Evolutionary conservation across 2,329 filamentous ascomycete species (phyloP).

Genomic region (Amauroascus niger): DNA sequence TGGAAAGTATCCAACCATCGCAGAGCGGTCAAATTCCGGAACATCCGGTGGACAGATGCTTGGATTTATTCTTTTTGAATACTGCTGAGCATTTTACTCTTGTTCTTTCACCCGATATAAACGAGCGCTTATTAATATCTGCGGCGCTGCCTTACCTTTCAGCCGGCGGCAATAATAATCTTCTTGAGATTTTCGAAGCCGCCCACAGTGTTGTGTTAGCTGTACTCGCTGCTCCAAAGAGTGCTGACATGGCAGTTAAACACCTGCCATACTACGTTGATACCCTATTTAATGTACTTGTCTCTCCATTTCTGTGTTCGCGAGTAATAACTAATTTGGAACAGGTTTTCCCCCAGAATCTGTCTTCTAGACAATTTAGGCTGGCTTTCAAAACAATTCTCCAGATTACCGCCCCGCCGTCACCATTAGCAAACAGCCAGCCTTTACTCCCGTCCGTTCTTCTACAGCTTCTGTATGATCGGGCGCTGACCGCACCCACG

Average conservation of each 20-base stretch:
- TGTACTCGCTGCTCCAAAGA: constrained; percentile 69
- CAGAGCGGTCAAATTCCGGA: constrained; percentile 49
- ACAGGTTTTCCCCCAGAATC: constrained; percentile 62
- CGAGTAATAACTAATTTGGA: not conserved
- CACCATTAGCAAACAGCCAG: constrained; percentile 60
- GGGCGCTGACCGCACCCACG: constrained; percentile 48
- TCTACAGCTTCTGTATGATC: constrained; percentile 65
- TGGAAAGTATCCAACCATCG: constrained; percentile 52
- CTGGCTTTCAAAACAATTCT: constrained; percentile 79
- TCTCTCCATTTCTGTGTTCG: not conserved
- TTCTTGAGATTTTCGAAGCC: constrained; percentile 71
- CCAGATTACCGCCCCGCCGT: constrained; percentile 71
- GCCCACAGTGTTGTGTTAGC: constrained; percentile 76
- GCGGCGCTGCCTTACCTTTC: constrained; percentile 66
- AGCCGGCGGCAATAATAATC: constrained; percentile 46
- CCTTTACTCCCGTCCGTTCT: constrained; percentile 71
- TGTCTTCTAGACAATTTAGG: constrained; percentile 77
- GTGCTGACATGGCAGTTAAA: constrained; percentile 57
- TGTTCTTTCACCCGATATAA: constrained; percentile 54
- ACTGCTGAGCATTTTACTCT: constrained; percentile 74
- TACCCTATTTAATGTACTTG: constrained; percentile 53
- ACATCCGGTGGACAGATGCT: constrained; percentile 57
- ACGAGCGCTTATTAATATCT: constrained; percentile 62
- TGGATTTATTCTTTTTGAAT: constrained; percentile 86
- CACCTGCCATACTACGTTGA: constrained; percentile 78